Base-by-base conservation (phyloP, 352 stramenopile species). In the Plasmopara muralis region DNA sequence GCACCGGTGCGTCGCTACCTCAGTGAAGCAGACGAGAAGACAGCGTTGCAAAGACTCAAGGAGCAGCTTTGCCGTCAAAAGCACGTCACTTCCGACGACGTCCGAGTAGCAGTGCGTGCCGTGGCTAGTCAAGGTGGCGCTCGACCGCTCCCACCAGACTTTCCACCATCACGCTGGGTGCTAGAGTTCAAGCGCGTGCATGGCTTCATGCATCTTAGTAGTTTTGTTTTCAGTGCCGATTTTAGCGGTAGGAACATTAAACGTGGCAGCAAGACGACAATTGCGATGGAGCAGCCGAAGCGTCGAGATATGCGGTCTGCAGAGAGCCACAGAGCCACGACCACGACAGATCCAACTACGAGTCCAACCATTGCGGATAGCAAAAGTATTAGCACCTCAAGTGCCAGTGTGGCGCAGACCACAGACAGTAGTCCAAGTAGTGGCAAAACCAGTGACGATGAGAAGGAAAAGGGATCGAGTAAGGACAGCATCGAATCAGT, bases 81-180 rank as follows among this genome's bases (percentile, higher is more conserved):
- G 28, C 67, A 54, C 48, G 61, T 81, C 54, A 77, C 70, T 29
- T 74, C 67, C 33, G 73, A 83, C 39, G 71, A 81, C 53, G 57
- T 84, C 15, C 70, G 70, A 25, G 62, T 68, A 12, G 68, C 71
- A 2, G 70, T 77, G 34, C 73, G 73, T 34, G 45, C 62, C 2
- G 66, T 84, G 35, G 68, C 70, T 37, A 77, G 68, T 47, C 59
- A 71, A 8, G 55, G 55, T 15, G 70, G 68, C 34, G 47, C 55
- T 16, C 59, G 55, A 25, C 6, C 43, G 4, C 47, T 84, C 31
- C 68, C 70, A 14, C 41, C 63, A 31, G 73, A 81, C 53, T 84
- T 84, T 37, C 73, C 70, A 0, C 63, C 68, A 34, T 71, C 53
- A 9, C 59, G 57, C 35, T 84, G 73, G 73, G 65, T 84, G 56